Percentiles rank a stretch among this genome's conserved stretches.
Conservation (phyloP, 2,329 filamentous ascomycete genomes). For the Chaetothyriales sp. region DNA sequence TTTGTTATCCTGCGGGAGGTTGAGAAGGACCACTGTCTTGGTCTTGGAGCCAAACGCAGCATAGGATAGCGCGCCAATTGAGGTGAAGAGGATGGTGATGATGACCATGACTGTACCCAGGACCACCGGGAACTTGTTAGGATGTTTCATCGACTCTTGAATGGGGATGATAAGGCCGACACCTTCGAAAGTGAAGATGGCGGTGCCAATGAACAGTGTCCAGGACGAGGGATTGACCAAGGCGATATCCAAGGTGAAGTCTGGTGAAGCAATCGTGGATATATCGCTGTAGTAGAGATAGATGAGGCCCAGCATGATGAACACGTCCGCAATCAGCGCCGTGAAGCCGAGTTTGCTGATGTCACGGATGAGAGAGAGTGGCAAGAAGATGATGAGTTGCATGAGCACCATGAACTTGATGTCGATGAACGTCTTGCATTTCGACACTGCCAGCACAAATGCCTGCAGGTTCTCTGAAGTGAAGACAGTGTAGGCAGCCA, state of each 20-base stretch:
- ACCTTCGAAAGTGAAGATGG: constrained; percentile 97
- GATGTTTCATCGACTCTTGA: constrained; percentile 89
- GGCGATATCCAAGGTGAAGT: constrained; percentile 67
- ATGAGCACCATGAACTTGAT: constrained; percentile 83
- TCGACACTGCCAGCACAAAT: constrained; percentile 77
- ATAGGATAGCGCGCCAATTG: constrained; percentile 85
- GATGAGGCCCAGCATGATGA: constrained; percentile 80
- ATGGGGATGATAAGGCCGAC: constrained; percentile 97
- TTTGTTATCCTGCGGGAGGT: constrained; percentile 88
- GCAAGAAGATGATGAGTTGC: constrained; percentile 90
- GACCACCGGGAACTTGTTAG: constrained; percentile 76
- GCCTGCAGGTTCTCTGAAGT: constrained; percentile 91
- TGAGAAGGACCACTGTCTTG: constrained; percentile 90
- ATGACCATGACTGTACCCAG: constrained; percentile 85
- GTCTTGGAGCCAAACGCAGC: constrained; percentile 90
- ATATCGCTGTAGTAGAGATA: constrained; percentile 96
- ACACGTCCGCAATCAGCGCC: constrained; percentile 80
- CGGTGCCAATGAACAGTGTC: constrained; percentile 96
- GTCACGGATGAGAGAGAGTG: constrained; percentile 83
- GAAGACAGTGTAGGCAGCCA: constrained; percentile 91
- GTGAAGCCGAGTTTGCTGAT: constrained; percentile 96
- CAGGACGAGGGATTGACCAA: constrained; percentile 83
- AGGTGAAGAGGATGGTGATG: constrained; percentile 79
- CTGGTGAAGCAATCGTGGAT: constrained; percentile 60
- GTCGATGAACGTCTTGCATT: constrained; percentile 72